Percentiles rank a stretch among this genome's conserved stretches.
Evolutionary conservation across 805 yeast species (phyloP).

Genomic region (Metschnikowia gruessii): DNA sequence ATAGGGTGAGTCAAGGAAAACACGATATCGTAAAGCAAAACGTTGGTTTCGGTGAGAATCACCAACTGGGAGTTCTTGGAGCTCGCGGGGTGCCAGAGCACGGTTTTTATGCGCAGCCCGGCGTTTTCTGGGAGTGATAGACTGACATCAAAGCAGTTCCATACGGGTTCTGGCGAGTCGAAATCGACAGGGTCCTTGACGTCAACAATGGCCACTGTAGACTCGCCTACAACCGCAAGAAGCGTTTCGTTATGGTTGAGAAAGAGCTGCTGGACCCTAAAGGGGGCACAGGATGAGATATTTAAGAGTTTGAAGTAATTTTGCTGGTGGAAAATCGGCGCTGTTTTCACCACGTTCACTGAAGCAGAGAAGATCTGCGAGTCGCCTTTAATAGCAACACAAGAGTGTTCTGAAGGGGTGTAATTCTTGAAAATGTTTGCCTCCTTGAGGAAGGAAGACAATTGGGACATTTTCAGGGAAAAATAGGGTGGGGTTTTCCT

Average conservation of each 20-base stretch:
- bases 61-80: constrained; percentile 15
- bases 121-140: neutral
- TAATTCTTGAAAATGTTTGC: constrained; percentile 11
- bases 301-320: constrained; percentile 10
- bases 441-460: constrained; percentile 4
- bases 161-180: constrained; percentile 3
- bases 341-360: constrained; percentile 13
- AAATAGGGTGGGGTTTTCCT: too few relatives aligned
- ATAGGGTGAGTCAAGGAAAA: constrained; percentile 11
- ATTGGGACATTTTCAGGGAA: neutral
- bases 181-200: constrained; percentile 6
- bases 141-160: constrained; percentile 6
- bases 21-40: constrained; percentile 17
- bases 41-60: constrained; percentile 10
- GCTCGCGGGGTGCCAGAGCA: constrained; percentile 20
- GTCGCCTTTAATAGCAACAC: constrained; percentile 11
- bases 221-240: constrained; percentile 16
- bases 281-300: constrained; percentile 1
- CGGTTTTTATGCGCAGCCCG: constrained; percentile 2
- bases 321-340: constrained; percentile 7
- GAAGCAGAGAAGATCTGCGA: constrained; percentile 14
- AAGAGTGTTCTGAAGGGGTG: neutral
- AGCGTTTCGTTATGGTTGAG: constrained; percentile 12
- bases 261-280: constrained; percentile 8
- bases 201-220: constrained; percentile 9